Evolutionary conservation across 164 flowering plant species (phyloP), one percentile per base, ranked within the genome.

Genomic region (Vitis labrusca): DNA sequence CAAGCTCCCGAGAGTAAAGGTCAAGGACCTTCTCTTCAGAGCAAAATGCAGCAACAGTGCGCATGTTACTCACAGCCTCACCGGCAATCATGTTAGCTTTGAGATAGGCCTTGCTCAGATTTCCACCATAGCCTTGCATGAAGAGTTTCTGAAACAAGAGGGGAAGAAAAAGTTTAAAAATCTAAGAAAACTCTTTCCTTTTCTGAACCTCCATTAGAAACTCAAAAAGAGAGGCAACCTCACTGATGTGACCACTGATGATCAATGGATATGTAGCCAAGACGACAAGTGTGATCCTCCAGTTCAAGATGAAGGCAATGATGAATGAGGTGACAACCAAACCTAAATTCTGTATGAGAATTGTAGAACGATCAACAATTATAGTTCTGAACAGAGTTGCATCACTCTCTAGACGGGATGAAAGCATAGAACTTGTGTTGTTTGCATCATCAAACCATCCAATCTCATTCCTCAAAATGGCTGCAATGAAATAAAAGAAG

Each of bases 81-180:
- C 92, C 92, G 29, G 99, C 99, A 59, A 96, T 81, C 98, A 89
- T 93, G 80, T 93, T 96, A 11, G 99, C 99, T 74, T 85, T 90
- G n/a, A 92, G 86, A 75, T 96, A 93, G 5, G 97, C 88, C 78
- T 91, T 88, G 85, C 85, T 93, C 81, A 95, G 80, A 85, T 96
- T 85, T 10, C 93, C 95, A n/a, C 98, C 99, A 74, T 81, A 93
- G 60, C 99, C 99, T 87, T 87, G 74, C 95, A 95, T 85, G 83
- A 95, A 95, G 44, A 95, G 84, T 90, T 84, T 92, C 99, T 92
- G 85, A 67, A 64, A 76, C 52, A 61, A 58, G 30, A 60, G 49
- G 10, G 29, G 8, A 19, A 5, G 60, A 32, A 2, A 54, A 15
- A 49, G 29, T 50, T 37, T 37, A 37, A 14, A 51, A 9, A 27